These are phyloP conservation scores for Melaleuca quinquenervia DNA, from an alignment of 345 rosid genomes.

Conservation along the genomic window DNA sequence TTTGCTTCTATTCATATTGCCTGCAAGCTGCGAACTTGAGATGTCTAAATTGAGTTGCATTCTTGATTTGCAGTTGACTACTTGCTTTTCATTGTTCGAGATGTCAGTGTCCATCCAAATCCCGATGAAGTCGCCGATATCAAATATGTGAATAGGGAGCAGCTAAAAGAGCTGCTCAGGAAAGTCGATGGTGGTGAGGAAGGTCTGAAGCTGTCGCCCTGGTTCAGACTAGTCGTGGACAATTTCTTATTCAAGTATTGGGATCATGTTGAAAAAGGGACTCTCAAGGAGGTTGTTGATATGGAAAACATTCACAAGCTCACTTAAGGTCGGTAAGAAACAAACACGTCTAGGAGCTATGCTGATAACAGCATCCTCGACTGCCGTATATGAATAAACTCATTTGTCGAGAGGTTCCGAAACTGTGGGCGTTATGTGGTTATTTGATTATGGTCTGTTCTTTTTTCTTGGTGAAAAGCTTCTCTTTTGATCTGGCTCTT, in stretches of 20 bases:
- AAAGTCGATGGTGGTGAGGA: slow-evolving; percentile 86
- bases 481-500: background rate
- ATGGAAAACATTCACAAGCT: slow-evolving; percentile 80
- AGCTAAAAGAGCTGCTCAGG: slow-evolving; percentile 72
- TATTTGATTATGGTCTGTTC: background rate
- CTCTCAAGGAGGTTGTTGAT: slow-evolving; percentile 48
- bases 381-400: background rate
- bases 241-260: slow-evolving; percentile 95
- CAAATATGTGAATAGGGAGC: slow-evolving; percentile 70
- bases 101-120: slow-evolving; percentile 59
- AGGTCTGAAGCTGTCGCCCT: slow-evolving; percentile 76
- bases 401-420: background rate
- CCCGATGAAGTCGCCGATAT: slow-evolving; percentile 83
- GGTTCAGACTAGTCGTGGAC: slow-evolving; percentile 94
- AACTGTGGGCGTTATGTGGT: background rate
- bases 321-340: slow-evolving; percentile 3
- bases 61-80: slow-evolving; percentile 64
- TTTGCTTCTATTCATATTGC: background rate
- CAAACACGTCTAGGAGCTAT: background rate
- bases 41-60: background rate
- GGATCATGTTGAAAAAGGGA: slow-evolving; percentile 80
- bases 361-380: background rate
- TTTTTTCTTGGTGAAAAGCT: background rate
- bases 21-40: background rate
- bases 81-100: slow-evolving; percentile 73